phyloP scores from a whole-genome alignment of 2,329 filamentous ascomycete species.

The Monilinia fructicola region DNA sequence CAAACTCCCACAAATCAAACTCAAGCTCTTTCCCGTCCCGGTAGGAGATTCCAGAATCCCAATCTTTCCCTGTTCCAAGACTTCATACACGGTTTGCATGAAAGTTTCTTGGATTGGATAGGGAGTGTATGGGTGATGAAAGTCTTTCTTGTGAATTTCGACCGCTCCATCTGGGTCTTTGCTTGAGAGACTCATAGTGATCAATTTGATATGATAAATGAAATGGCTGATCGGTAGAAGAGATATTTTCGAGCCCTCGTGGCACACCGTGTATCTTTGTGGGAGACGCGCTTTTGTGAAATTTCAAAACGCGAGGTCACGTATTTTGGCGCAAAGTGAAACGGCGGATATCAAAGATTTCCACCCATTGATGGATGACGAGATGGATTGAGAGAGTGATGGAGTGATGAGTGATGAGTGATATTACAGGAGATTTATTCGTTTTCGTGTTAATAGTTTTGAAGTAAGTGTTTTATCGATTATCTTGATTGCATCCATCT shows the following conservation, averaged over 20 bases:
- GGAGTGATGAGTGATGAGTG: background rate
- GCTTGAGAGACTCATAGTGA: background rate
- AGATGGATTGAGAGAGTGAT: no score
- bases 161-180: background rate
- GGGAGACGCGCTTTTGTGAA: constrained; percentile 12
- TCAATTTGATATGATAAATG: background rate
- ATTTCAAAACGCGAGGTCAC: constrained; percentile 20
- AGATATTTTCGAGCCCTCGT: background rate
- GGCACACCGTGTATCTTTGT: background rate
- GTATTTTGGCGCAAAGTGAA: constrained; percentile 21
- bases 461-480: background rate
- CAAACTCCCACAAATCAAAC: constrained; percentile 68
- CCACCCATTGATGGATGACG: background rate
- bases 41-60: constrained; percentile 74
- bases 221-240: background rate
- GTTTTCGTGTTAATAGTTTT: background rate
- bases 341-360: no score
- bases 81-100: constrained; percentile 67
- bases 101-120: constrained; percentile 71
- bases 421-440: background rate
- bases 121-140: constrained; percentile 69
- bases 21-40: constrained; percentile 70
- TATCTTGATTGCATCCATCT: background rate
- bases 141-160: constrained; percentile 44
- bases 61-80: constrained; percentile 64